These are phyloP conservation scores for Ustilago curta DNA, from an alignment of 1,284 basidiomycete species.

Conservation along the genomic window DNA sequence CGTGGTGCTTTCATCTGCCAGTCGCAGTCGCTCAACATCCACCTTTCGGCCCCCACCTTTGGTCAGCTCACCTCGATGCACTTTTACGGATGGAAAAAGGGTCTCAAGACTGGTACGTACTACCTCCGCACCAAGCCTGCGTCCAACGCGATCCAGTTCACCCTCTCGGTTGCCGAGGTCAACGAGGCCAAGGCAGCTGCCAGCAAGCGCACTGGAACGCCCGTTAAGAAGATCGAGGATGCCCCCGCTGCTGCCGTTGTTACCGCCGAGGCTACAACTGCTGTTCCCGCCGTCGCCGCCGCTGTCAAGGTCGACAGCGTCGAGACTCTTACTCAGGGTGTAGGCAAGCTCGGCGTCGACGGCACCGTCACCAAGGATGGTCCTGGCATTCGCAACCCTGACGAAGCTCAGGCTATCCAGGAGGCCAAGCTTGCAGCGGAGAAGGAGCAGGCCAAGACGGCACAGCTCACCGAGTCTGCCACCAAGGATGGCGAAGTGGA, in stretches of 20 bases:
- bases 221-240: constrained; percentile 25
- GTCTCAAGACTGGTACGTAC: constrained; percentile 87
- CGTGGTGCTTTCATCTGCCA: constrained; percentile 99
- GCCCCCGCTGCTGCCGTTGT: constrained; percentile 9
- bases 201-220: constrained; percentile 49
- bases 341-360: constrained; percentile 63
- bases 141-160: constrained; percentile 97
- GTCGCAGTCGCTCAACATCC: constrained; percentile 83
- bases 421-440: constrained; percentile 73
- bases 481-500: constrained; percentile 71
- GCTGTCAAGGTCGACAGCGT: constrained; percentile 17
- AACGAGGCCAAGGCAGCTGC: constrained; percentile 77
- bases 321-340: constrained; percentile 40
- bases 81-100: constrained; percentile 99
- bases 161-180: constrained; percentile 82
- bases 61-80: constrained; percentile 93
- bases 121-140: constrained; percentile 95
- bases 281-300: constrained; percentile 16
- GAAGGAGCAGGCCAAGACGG: constrained; percentile 71
- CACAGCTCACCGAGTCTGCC: constrained; percentile 19
- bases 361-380: constrained; percentile 64
- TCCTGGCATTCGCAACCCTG: constrained; percentile 44
- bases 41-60: constrained; percentile 88
- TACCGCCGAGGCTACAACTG: constrained; percentile 5
- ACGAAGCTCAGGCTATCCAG: constrained; percentile 52